Evolutionary conservation across 1,284 basidiomycete species (phyloP), one percentile per base, ranked within the genome.

Genomic region (Stereum hirsutum): DNA sequence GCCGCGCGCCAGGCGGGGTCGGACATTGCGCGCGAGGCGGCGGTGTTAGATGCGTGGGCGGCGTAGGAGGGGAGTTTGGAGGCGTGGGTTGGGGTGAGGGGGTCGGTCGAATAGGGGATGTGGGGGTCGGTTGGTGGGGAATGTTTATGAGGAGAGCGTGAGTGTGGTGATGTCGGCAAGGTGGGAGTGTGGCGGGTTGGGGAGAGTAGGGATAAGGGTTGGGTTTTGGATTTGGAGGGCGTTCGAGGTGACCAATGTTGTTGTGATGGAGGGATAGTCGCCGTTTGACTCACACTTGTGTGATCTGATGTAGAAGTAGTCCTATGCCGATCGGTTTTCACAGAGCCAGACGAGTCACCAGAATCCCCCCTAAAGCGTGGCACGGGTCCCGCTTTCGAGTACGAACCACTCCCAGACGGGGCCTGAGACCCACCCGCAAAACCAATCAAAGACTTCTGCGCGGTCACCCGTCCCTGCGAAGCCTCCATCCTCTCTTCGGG

Each of bases 1-100:
- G 82, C 75, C 19, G 78, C 75, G 17, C 90, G 76, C 93, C 95
- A 99, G 33, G 76, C 75, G 4, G 84, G 76, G 52, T 89, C 70
- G 23, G 83, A 74, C 79, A 95, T 86, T 6, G 80, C 78, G 15
- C 81, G 77, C 49, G 79, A 68, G 0, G 89, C 90, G 35, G 77
- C 62, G 2, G 71, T 73, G 56, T 94, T 93, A 1, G 85, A 77
- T 12, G 62, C 59, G 46, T 73, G 64, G 2, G 72, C 62, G 6
- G 86, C 80, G 58, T 93, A 92, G 1, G 62, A 59, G 1, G 84
- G 78, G 10, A 75, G 55, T 4, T 62, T 62, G 2, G 57, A 57
- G 3, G 69, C 69, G 39, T 72, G 66, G 31, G 61, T 57, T 31
- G 61, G 57, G 0, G 59, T 60, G 2, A 54, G 51, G 1, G 72